A percentile compares a stretch with the other conserved stretches of the same genome.
Evolutionary conservation across 2,329 filamentous ascomycete species (phyloP).

Genomic region (Colletotrichum cordylinicola): DNA sequence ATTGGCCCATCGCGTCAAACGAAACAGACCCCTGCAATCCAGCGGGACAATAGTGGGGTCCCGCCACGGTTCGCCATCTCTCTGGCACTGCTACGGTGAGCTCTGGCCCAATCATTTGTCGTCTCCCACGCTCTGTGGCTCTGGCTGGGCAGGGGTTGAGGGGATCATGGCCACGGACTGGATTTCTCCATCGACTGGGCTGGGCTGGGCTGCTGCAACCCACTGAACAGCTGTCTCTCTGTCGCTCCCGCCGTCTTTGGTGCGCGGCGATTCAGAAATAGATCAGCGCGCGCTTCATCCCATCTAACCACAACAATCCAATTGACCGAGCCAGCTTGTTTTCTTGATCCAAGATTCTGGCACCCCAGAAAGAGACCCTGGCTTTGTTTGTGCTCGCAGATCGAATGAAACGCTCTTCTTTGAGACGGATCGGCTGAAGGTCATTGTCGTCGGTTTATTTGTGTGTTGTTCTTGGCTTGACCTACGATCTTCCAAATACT

Average conservation of each 20-base stretch:
- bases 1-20: conserved; percentile 28
- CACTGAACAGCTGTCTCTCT: not conserved
- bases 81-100: not conserved
- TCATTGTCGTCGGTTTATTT: not conserved
- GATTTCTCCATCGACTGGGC: not conserved
- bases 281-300: conserved; percentile 22
- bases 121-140: not conserved
- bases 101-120: not conserved
- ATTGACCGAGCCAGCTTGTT: not conserved
- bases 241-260: not conserved
- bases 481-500: not conserved
- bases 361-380: not conserved
- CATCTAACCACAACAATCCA: not conserved
- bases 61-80: conserved; percentile 5
- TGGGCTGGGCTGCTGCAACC: not conserved
- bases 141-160: not conserved
- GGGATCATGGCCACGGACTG: not conserved
- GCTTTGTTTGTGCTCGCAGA: not conserved
- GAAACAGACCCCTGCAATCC: conserved; percentile 22
- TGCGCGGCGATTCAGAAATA: conserved; percentile 12
- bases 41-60: conserved; percentile 3
- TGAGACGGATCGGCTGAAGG: not conserved
- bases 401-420: not conserved
- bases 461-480: not conserved
- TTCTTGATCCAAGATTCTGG: not conserved